These are phyloP conservation scores for Triticum turgidum DNA, from an alignment of 176 grass and related monocot species.

Conservation along the genomic window DNA sequence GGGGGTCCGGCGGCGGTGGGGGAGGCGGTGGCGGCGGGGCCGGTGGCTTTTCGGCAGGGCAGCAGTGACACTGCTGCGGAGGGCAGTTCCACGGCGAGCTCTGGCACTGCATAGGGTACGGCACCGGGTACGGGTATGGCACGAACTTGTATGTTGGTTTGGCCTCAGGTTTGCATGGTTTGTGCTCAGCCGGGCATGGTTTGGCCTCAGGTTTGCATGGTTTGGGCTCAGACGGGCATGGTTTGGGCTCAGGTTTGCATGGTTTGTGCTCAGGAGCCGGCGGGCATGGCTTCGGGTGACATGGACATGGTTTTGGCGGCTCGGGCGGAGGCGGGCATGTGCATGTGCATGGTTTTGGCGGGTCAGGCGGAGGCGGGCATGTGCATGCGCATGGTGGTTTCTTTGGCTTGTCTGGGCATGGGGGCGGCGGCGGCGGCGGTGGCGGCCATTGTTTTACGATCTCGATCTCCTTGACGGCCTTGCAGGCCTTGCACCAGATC, in stretches of 20 bases:
- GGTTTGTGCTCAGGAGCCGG: no score
- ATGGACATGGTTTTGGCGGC: no score
- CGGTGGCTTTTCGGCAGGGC: neutral
- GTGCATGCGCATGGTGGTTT: neutral
- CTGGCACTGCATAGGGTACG: constrained; percentile 13
- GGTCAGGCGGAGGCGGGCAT: no score
- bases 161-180: neutral
- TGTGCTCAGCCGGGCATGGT: no score
- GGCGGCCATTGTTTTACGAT: neutral
- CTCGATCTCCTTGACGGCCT: neutral
- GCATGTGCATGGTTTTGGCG: no score
- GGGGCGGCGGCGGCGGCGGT: neutral
- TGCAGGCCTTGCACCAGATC: constrained; percentile 28
- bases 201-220: no score
- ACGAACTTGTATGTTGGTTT: constrained; percentile 24
- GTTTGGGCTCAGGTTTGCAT: no score
- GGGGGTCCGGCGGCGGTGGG: neutral
- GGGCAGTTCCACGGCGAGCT: constrained; percentile 25
- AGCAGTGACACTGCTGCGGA: constrained; percentile 1
- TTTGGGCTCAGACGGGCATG: no score
- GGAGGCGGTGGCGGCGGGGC: neutral
- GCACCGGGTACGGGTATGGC: constrained; percentile 20
- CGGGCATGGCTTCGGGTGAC: no score
- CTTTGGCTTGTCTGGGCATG: neutral
- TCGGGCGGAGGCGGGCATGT: no score